Evolutionary conservation across 140 eudicot genomes (phyloP), one percentile per base, ranked within the genome.

Genomic region (Stevia rebaudiana): DNA sequence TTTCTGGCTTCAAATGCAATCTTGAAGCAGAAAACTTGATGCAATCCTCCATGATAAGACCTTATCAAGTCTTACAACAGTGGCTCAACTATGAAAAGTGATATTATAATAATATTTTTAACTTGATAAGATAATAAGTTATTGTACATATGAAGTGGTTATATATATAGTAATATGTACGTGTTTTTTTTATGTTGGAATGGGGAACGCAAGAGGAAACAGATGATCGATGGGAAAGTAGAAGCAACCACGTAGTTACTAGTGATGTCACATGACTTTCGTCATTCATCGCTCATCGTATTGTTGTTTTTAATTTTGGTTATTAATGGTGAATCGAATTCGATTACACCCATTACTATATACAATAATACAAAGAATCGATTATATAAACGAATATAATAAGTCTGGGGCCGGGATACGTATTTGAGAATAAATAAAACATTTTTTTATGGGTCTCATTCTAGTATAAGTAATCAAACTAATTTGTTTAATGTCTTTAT

Each of bases 1-100:
- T 65, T 41, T 74, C 86, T 19, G 67, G 58, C 68, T 76, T 83
- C 3, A 28, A 1, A 56, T 63, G 67, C 57, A 52, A 25, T 10
- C 37, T 42, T 10, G 49, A 37, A 52, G 46, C 46, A 25, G 70
- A 46, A 64, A 6, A 30, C 44, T 64, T 69, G 59, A 12, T 57
- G 67, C 74, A 24, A 12, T 10, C 30, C 31, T 68, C 74, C 74
- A 68, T 68, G 12, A 36, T 50, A 66, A 31, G 28, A 9, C 40
- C 11, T 7, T 5, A 55, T 58, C 28, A 36, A 33, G 31, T 16
- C 28, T 6, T 31, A 57, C 25, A 31, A 33, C 28, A 33, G 21
- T 21, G 37, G 67, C 23, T 61, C 7, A 18, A 17, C 19, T 48
- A 47, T 28, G 4, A 28, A 4, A 28, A 28, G n/a, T n/a, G n/a